Evolutionary conservation across 2,329 filamentous ascomycete species (phyloP).

Genomic region (Zymoseptoria ardabiliae): DNA sequence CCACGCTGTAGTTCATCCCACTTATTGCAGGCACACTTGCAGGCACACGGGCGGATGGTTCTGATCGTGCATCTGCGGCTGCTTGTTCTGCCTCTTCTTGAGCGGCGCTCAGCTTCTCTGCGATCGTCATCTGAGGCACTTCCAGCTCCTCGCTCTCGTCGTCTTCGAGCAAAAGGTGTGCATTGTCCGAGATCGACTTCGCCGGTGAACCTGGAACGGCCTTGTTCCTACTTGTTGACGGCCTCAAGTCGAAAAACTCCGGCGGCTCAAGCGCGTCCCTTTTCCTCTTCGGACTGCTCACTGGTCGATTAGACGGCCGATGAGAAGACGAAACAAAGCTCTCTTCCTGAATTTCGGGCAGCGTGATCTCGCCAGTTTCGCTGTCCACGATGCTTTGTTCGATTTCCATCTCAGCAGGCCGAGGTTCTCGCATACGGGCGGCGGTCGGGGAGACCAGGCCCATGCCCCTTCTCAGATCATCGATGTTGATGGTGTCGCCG

Average conservation of each 20-base stretch:
- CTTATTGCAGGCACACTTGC: constrained; percentile 1
- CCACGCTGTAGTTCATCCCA: constrained; percentile 20
- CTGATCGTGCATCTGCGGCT: constrained; percentile 22
- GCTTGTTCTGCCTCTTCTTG: constrained; percentile 40
- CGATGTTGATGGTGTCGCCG: constrained; percentile 59
- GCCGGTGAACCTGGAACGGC: constrained; percentile 10
- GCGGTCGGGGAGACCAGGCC: constrained; percentile 40
- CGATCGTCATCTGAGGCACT: constrained; percentile 32
- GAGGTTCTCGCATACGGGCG: constrained; percentile 14
- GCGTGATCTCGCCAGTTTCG: constrained; percentile 22
- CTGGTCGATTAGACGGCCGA: neutral
- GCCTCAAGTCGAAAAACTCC: constrained; percentile 30
- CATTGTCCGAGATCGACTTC: neutral
- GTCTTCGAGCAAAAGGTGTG: constrained; percentile 20
- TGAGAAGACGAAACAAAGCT: constrained; percentile 4
- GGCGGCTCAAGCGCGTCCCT: constrained; percentile 28
- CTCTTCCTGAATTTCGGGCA: constrained; percentile 8
- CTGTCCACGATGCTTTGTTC: constrained; percentile 23
- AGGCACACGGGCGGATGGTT: constrained; percentile 3
- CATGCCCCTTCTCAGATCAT: constrained; percentile 54
- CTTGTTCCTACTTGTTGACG: constrained; percentile 11
- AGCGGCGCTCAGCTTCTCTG: constrained; percentile 41
- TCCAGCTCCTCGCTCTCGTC: constrained; percentile 27
- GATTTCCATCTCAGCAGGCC: constrained; percentile 11
- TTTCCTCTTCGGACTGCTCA: constrained; percentile 23